Base-by-base conservation (phyloP, 495 filamentous ascomycete genomes). In the Aspergillus sparsus region DNA sequence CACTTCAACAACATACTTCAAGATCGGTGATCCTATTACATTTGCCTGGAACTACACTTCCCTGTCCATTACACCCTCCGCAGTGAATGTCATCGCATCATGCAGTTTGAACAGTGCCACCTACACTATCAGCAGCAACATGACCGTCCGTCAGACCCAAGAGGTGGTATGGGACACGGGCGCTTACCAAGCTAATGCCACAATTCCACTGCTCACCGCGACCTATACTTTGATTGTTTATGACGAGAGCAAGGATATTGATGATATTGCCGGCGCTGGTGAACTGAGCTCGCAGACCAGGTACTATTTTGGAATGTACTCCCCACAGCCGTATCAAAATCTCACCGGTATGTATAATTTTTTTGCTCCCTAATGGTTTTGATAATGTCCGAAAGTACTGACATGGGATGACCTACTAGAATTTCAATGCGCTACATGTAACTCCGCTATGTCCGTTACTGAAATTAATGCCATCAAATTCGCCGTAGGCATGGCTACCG, bases 11-110 rank as follows among this genome's bases (percentile, higher is more conserved):
- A 85, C 86, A 61, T 90, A 91, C 68, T 98, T 91, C 85, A 93
- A 93, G 73, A 89, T 98, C 68, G 90, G 89, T 15, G 87, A 97
- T 39, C 81, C 81, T 55, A 79, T 96, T 13, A 97, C 92, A 1
- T 93, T 93, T 72, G 87, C 77, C 0, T 98, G 93, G 93, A 97
- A 97, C 74, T 98, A 97, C 77, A 98, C 94, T 2, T 91, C 88
- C 46, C 78, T 98, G 41, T 82, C 83, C 33, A 86, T 86, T 15
- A 88, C 85, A 1, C 94, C 94, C 0, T 85, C 84, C 3, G 87
- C 84, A 34, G 75, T 98, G 64, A 89, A 98, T 64, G 83, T 97
- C 5, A 74, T 94, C 34, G 89, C 94, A 10, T 87, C 85, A 27
- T 95, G 90, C 84, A 85, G 84, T 39, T 68, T 75, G 53, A 88